phyloP scores from a whole-genome alignment of 2,329 filamentous ascomycete genomes.

The Pseudogymnoascus sp. region DNA sequence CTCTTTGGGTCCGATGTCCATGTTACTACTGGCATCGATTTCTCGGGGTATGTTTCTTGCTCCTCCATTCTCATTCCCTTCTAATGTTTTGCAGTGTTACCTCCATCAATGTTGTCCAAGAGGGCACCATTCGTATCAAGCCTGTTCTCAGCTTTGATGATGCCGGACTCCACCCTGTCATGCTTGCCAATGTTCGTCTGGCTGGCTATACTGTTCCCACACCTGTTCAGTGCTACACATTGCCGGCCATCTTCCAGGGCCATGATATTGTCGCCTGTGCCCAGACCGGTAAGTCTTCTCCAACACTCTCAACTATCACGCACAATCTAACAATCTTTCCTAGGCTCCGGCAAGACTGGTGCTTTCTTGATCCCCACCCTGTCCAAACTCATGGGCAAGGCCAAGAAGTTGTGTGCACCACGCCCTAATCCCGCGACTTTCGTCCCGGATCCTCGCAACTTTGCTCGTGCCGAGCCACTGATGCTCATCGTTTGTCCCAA shows the following conservation, averaged over 20 bases:
- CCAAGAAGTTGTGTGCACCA: constrained; percentile 73
- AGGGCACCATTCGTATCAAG: constrained; percentile 45
- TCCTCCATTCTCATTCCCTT: not conserved
- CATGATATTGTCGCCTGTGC: constrained; percentile 83
- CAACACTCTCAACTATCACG: constrained; percentile 11
- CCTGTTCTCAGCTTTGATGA: constrained; percentile 57
- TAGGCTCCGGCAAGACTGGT: constrained; percentile 93
- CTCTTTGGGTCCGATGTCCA: constrained; percentile 60
- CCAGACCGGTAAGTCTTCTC: constrained; percentile 69
- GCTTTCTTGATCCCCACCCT: constrained; percentile 86
- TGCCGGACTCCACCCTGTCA: constrained; percentile 76
- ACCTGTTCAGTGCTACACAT: constrained; percentile 77
- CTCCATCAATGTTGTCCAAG: constrained; percentile 49
- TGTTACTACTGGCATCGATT: constrained; percentile 50
- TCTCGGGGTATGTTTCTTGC: constrained; percentile 47
- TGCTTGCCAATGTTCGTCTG: constrained; percentile 69
- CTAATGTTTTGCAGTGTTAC: constrained; percentile 41
- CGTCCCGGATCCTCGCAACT: constrained; percentile 37
- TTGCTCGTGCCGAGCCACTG: constrained; percentile 73
- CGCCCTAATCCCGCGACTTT: constrained; percentile 60
- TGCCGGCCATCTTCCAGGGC: constrained; percentile 70
- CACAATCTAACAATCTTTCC: constrained; percentile 13
- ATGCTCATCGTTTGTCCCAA: constrained; percentile 81
- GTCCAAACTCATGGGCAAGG: constrained; percentile 91
- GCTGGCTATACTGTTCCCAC: constrained; percentile 68